Percentiles rank a stretch among this genome's conserved stretches.
These are phyloP conservation scores for Seiridium cupressi DNA, from an alignment of 2,329 filamentous ascomycete genomes.

Conservation along the genomic window DNA sequence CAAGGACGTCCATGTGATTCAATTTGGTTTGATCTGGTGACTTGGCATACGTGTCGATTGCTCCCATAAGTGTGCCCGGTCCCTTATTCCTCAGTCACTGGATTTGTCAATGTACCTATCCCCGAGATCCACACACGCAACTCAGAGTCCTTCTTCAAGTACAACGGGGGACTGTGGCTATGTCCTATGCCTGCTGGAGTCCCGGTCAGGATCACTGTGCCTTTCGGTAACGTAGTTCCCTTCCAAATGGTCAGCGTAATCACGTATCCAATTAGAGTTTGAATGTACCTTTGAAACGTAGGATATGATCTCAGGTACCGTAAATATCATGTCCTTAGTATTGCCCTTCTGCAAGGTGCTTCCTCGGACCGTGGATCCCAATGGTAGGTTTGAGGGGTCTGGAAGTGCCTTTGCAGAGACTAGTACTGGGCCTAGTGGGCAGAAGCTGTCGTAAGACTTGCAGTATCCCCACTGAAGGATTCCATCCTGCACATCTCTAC, in stretches of 20 bases:
- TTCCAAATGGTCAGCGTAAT: no score
- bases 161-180: slow-evolving; percentile 10
- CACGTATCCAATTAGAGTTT: no score
- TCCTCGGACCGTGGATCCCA: slow-evolving; percentile 21
- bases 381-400: not conserved
- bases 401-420: slow-evolving; percentile 2
- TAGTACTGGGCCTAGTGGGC: slow-evolving; percentile 44
- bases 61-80: no score
- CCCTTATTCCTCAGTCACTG: no score
- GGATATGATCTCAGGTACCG: slow-evolving; percentile 25
- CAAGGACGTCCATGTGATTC: no score
- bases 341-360: slow-evolving; percentile 19
- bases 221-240: slow-evolving; percentile 20
- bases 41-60: no score
- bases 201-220: slow-evolving; percentile 26
- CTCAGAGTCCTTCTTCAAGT: not conserved
- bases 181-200: slow-evolving; percentile 17
- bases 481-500: slow-evolving; percentile 41
- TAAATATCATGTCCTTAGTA: slow-evolving; percentile 23
- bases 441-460: slow-evolving; percentile 48
- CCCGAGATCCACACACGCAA: no score
- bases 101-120: no score
- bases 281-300: slow-evolving; percentile 17
- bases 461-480: slow-evolving; percentile 47
- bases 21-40: no score